Conservation (phyloP, 768 basidiomycete species). For the Leccinum uliginosum region DNA sequence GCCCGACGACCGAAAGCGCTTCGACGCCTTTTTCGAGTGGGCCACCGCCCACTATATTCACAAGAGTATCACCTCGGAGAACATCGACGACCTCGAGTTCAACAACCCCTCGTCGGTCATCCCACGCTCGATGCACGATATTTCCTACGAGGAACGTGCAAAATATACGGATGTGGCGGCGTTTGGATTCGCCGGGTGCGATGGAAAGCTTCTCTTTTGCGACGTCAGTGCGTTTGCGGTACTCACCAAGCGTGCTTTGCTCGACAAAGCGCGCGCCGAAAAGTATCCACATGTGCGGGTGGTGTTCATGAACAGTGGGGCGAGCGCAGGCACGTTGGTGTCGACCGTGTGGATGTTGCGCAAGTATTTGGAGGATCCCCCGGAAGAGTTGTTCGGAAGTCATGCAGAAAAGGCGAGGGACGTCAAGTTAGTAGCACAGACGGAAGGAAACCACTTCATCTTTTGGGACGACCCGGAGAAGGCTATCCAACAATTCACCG, state of each 20-base stretch:
- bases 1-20: conserved; percentile 7
- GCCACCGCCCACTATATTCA: conserved; percentile 13
- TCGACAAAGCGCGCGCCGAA: conserved; percentile 10
- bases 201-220: conserved; percentile 13
- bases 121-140: conserved; percentile 10
- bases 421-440: conserved; percentile 8
- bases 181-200: conserved; percentile 5
- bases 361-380: conserved; percentile 6
- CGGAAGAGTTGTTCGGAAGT: conserved; percentile 5
- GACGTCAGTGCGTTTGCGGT: conserved; percentile 1
- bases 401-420: conserved; percentile 21
- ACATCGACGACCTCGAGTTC: conserved; percentile 17
- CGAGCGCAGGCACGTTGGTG: conserved; percentile 4
- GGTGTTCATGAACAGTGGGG: conserved; percentile 17
- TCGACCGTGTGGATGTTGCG: conserved; percentile 13
- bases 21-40: conserved; percentile 16
- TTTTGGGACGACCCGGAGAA: conserved; percentile 24
- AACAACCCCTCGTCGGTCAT: background rate
- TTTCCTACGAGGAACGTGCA: conserved; percentile 11
- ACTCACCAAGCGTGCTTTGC: conserved; percentile 14
- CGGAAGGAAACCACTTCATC: conserved; percentile 23
- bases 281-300: conserved; percentile 13
- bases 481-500: conserved; percentile 16
- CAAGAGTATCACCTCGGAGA: conserved; percentile 13
- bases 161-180: conserved; percentile 7